Base-by-base conservation (phyloP, 495 filamentous ascomycete genomes). In the Extremus antarcticus region DNA sequence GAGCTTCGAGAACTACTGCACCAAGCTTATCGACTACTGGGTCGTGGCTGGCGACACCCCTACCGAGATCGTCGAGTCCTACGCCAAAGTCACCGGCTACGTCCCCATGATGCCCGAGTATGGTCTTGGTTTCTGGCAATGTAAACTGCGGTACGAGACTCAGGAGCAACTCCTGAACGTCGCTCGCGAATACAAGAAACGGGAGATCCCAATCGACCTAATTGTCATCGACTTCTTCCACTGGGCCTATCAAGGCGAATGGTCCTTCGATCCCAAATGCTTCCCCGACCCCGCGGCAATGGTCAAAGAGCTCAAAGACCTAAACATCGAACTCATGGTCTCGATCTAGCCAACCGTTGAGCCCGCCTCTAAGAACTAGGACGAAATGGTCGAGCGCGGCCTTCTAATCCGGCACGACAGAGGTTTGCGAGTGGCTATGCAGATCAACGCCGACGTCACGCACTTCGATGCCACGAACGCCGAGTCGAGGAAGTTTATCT, bases 81-180 rank as follows among this genome's bases (percentile, higher is more conserved):
- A 81, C 63, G 70, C 72, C 4, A 63, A 61, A 16, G 73, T 71
- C 15, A 76, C 77, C 0, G 79, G 78, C 2, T 72, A 69, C 43
- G 77, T 74, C 0, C 79, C 79, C 0, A 76, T 76, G 74, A 82
- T 82, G 79, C 79, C 79, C 1, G 78, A 81, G 50, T 81, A 79
- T 50, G 79, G 79, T 7, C 71, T 80, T 19, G 79, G 79, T 0
- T 82, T 80, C 59, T 82, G 79, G 78, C 78, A 82, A 54, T 79
- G 77, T 64, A 81, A 80, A 64, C 68, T 81, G 23, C 72, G 78
- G 0, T 82, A 81, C 61, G 73, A 73, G 63, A 80, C 76, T 15
- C 79, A 82, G 61, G 77, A 81, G 49, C 74, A 81, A 63, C 48
- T 81, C 16, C 64, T 82, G 2, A 55, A 67, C 2, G 71, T 82